These are phyloP conservation scores for Aspergillus pseudotamarii DNA, from an alignment of 2,329 filamentous ascomycete genomes.

Conservation along the genomic window DNA sequence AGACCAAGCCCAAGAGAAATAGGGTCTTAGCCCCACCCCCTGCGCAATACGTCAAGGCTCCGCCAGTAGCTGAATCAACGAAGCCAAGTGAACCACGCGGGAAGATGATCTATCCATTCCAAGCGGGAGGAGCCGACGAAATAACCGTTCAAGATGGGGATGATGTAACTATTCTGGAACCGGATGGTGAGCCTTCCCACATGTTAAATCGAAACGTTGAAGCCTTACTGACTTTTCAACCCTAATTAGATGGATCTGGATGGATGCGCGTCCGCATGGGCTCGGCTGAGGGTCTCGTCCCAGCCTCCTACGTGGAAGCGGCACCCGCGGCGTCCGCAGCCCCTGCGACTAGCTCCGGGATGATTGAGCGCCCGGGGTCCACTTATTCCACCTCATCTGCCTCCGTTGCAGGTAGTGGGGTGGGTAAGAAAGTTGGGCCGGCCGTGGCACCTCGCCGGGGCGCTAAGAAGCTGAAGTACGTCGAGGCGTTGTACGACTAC, in stretches of 20 bases:
- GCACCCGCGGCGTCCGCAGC: conserved; percentile 51
- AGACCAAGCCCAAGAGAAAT: conserved; percentile 57
- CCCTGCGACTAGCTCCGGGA: conserved; percentile 31
- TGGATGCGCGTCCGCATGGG: conserved; percentile 85
- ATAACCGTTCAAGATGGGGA: conserved; percentile 77
- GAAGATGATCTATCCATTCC: conserved; percentile 88
- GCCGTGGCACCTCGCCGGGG: conserved; percentile 87
- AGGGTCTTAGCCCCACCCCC: conserved; percentile 88
- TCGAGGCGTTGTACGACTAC: conserved; percentile 92
- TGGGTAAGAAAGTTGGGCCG: conserved; percentile 72
- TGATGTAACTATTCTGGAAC: conserved; percentile 76
- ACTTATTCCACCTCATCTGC: conserved; percentile 77
- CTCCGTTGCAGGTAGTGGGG: conserved; percentile 61
- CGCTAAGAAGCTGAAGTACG: conserved; percentile 91
- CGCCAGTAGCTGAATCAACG: conserved; percentile 54
- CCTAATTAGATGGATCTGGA: conserved; percentile 74
- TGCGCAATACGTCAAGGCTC: conserved; percentile 71
- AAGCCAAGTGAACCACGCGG: conserved; percentile 64
- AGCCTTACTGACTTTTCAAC: conserved; percentile 12
- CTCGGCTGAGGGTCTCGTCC: conserved; percentile 78
- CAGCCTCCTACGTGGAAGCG: conserved; percentile 80
- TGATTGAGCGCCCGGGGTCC: conserved; percentile 66
- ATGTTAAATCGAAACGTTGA: not conserved
- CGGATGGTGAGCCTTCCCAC: conserved; percentile 70
- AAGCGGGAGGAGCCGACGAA: conserved; percentile 79